These are phyloP conservation scores for Globisporangium radiosum DNA, from an alignment of 352 stramenopile species.

Conservation along the genomic window DNA sequence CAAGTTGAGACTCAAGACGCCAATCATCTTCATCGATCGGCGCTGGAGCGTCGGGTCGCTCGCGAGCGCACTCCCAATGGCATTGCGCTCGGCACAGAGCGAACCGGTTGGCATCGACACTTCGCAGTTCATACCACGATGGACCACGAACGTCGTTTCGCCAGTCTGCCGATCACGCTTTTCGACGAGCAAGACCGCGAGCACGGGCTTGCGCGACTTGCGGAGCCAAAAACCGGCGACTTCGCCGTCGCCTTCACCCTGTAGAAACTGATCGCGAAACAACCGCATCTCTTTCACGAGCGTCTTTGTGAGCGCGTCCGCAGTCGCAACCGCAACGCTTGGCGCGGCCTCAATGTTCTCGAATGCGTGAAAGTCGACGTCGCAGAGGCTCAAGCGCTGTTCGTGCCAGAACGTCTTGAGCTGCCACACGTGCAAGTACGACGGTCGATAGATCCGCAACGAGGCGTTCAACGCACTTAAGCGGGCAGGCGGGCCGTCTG, in stretches of 20 bases:
- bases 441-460: conserved; percentile 91
- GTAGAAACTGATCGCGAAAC: conserved; percentile 76
- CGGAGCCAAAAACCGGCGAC: conserved; percentile 96
- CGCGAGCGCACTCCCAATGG: conserved; percentile 96
- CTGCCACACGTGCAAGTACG: conserved; percentile 98
- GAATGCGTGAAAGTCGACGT: too few species aligned
- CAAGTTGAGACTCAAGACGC: conserved; percentile 88
- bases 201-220: conserved; percentile 97
- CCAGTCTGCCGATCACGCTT: conserved; percentile 39
- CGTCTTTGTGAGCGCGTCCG: too few species aligned
- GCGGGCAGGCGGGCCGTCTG: conserved; percentile 92
- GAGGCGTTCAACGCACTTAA: conserved; percentile 95
- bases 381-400: conserved; percentile 57
- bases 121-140: conserved; percentile 98
- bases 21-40: conserved; percentile 92
- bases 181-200: conserved; percentile 96
- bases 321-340: too few species aligned
- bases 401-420: conserved; percentile 99
- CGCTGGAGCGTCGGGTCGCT: conserved; percentile 90
- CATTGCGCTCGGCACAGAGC: conserved; percentile 30
- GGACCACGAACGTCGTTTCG: conserved; percentile 63
- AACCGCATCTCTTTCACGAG: too few species aligned
- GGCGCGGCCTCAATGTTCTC: too few species aligned
- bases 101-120: conserved; percentile 95
- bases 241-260: conserved; percentile 75